Conservation (phyloP, 2,329 filamentous ascomycete species). For the Curvularia spicifera region DNA sequence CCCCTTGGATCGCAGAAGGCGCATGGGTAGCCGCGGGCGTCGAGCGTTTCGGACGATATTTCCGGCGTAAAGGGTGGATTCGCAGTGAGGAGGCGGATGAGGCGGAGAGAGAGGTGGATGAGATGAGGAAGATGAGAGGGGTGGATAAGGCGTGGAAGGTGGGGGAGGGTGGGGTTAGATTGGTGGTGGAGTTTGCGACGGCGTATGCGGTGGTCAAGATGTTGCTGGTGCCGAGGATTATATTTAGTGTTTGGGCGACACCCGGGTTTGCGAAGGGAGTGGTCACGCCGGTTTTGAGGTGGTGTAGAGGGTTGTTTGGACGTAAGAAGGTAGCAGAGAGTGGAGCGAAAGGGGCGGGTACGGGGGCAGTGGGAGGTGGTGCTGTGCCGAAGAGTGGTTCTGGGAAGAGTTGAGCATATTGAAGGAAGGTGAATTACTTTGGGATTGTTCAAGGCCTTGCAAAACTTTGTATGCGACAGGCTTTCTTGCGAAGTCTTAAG, state of each 20-base stretch:
- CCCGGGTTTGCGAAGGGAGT: slow-evolving; percentile 78
- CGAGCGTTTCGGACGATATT: slow-evolving; percentile 77
- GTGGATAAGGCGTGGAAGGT: slow-evolving; percentile 49
- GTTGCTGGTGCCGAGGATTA: slow-evolving; percentile 76
- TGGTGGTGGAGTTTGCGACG: slow-evolving; percentile 75
- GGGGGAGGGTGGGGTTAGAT: slow-evolving; percentile 57
- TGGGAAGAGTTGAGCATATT: slow-evolving; percentile 15
- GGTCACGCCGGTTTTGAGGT: slow-evolving; percentile 36
- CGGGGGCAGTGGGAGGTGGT: slow-evolving; percentile 43
- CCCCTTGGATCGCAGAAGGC: slow-evolving; percentile 62
- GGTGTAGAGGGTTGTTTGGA: slow-evolving; percentile 50
- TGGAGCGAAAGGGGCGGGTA: slow-evolving; percentile 38
- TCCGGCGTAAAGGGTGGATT: slow-evolving; percentile 82
- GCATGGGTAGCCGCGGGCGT: slow-evolving; percentile 67
- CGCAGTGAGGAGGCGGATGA: slow-evolving; percentile 59
- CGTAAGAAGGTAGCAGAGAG: slow-evolving; percentile 34
- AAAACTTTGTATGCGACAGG: no score
- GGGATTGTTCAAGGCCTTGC: neutral
- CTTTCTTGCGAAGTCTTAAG: neutral
- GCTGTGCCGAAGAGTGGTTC: slow-evolving; percentile 33
- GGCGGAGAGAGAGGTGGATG: slow-evolving; percentile 39
- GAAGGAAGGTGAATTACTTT: neutral
- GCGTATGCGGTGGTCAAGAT: slow-evolving; percentile 92
- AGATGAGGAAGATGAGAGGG: slow-evolving; percentile 28
- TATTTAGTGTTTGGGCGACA: slow-evolving; percentile 83